Percentiles rank a stretch among this genome's conserved stretches.
These are phyloP conservation scores for Sphagnum tenellum DNA, from an alignment of 225 moss, liverwort and hornwort species.

Conservation along the genomic window DNA sequence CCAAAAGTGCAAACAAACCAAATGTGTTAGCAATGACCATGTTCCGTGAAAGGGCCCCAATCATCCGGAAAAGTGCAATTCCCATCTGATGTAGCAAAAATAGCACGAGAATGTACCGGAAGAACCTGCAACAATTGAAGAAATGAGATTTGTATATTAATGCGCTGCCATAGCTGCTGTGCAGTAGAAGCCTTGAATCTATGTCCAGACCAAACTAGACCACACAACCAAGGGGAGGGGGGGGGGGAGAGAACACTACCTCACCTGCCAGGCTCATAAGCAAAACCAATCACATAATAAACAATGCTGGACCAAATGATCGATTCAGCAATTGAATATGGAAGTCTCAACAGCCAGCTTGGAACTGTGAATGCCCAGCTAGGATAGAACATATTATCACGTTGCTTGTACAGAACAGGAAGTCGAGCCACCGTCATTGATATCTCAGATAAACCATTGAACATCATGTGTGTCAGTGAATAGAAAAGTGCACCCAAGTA, in stretches of 20 bases:
- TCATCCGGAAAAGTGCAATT: slow-evolving; percentile 70
- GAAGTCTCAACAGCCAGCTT: slow-evolving; percentile 63
- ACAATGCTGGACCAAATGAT: slow-evolving; percentile 72
- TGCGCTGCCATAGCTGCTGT: no score
- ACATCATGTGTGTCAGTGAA: slow-evolving; percentile 76
- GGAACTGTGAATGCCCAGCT: slow-evolving; percentile 81
- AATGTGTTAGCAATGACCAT: slow-evolving; percentile 83
- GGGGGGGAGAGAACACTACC: background rate
- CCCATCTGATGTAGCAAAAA: slow-evolving; percentile 80
- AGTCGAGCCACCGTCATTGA: slow-evolving; percentile 77
- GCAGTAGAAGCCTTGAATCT: no score
- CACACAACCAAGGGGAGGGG: no score
- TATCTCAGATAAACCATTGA: slow-evolving; percentile 89
- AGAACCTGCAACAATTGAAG: slow-evolving; percentile 40
- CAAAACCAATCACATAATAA: slow-evolving; percentile 62
- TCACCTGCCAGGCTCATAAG: slow-evolving; percentile 74
- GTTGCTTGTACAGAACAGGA: slow-evolving; percentile 85
- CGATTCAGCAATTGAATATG: slow-evolving; percentile 58
- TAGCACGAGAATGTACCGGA: slow-evolving; percentile 58
- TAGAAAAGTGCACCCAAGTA: slow-evolving; percentile 72
- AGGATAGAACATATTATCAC: slow-evolving; percentile 81
- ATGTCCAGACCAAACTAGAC: no score
- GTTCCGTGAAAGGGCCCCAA: slow-evolving; percentile 67
- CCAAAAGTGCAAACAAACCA: slow-evolving; percentile 63
- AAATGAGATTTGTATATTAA: no score